These are phyloP conservation scores for Aspergillus costaricaensis DNA, from an alignment of 2,329 filamentous ascomycete species.

Conservation along the genomic window DNA sequence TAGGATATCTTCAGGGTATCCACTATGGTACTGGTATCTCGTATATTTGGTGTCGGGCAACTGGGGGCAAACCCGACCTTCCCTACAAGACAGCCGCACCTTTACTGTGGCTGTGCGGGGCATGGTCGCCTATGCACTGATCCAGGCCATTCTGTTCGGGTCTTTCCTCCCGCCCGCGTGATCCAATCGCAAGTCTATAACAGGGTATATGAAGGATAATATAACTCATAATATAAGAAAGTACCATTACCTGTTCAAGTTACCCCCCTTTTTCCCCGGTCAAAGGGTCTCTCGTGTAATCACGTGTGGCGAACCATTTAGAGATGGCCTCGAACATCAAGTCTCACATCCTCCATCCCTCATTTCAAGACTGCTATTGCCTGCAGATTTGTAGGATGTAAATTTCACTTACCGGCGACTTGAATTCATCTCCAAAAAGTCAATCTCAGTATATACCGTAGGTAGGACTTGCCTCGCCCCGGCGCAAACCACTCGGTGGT, in stretches of 20 bases:
- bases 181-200: not conserved
- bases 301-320: too few species aligned
- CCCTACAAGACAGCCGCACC: slow-evolving; percentile 19
- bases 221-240: not conserved
- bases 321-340: too few species aligned
- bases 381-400: too few species aligned
- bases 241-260: too few species aligned
- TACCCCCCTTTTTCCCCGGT: too few species aligned
- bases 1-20: slow-evolving; percentile 82
- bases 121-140: slow-evolving; percentile 77
- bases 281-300: too few species aligned
- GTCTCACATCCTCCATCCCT: too few species aligned
- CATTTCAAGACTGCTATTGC: too few species aligned
- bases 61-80: slow-evolving; percentile 14
- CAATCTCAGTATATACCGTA: too few species aligned
- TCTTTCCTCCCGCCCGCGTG: slow-evolving; percentile 89
- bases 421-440: too few species aligned
- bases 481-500: not conserved
- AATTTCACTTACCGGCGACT: too few species aligned
- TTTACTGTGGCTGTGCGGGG: slow-evolving; percentile 56
- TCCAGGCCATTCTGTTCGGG: slow-evolving; percentile 83
- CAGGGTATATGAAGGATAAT: not conserved
- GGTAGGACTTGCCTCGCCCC: too few species aligned
- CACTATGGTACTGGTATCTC: slow-evolving; percentile 84
- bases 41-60: slow-evolving; percentile 48